Percentiles rank a stretch among this genome's conserved stretches.
Conservation (phyloP, 495 filamentous ascomycete species). For the Neurospora discreta region DNA sequence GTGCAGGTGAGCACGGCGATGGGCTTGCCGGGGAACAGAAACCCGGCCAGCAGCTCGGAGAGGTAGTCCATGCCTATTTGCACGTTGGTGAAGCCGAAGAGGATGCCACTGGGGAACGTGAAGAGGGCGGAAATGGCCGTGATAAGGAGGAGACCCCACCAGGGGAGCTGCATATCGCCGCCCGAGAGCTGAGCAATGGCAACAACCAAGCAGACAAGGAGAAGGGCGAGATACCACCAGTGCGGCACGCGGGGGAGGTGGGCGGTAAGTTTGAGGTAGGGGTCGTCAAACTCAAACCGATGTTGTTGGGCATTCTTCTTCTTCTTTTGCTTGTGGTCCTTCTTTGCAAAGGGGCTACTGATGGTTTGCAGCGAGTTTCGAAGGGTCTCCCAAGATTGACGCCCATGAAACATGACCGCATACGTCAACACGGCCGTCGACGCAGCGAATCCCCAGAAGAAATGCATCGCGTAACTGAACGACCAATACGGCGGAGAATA, state of each 20-base stretch:
- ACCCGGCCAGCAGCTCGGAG: constrained; percentile 20
- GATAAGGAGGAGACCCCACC: constrained; percentile 42
- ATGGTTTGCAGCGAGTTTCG: neutral
- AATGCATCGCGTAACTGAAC: neutral
- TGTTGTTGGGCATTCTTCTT: neutral
- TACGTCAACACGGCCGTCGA: neutral
- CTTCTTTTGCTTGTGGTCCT: neutral
- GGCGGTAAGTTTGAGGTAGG: neutral
- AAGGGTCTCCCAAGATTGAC: neutral
- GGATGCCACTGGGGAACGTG: constrained; percentile 14
- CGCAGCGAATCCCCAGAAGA: neutral
- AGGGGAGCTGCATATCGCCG: constrained; percentile 38
- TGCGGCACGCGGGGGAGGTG: neutral
- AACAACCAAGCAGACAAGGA: constrained; percentile 33
- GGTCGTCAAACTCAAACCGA: neutral
- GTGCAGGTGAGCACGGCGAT: constrained; percentile 14
- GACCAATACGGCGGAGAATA: neutral
- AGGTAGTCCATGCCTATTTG: constrained; percentile 13
- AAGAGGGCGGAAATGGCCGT: constrained; percentile 17
- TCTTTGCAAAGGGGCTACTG: neutral
- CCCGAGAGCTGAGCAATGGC: constrained; percentile 35
- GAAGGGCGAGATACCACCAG: constrained; percentile 8
- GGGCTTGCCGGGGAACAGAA: constrained; percentile 17
- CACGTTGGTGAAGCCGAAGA: constrained; percentile 18
- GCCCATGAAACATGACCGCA: neutral